Base-by-base conservation (phyloP, 1,139 yeast species). In the Petasospora fabianii region DNA sequence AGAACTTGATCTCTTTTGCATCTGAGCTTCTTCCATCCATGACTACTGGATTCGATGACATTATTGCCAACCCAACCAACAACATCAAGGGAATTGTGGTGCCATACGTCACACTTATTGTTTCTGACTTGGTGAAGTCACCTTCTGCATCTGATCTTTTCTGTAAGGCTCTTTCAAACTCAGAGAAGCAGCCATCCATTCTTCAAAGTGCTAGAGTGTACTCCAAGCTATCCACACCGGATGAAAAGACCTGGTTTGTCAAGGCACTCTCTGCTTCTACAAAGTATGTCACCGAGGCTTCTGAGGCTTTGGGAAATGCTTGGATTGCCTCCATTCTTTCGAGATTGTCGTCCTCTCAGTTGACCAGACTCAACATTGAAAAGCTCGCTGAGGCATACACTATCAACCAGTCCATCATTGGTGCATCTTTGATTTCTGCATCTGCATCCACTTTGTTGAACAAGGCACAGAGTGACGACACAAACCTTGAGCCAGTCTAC, bases 161-260 rank as follows among this genome's bases (percentile, higher is more conserved):
- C 38, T 24, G 38, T 1, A 56, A 53, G 15, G 59, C 70, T 2
- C 52, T 67, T 22, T 42, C 41, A 3, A 66, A 62, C 30, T 57
- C 56, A 10, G 77, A 70, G 12, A 71, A 67, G 42, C n/a, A n/a
- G n/a, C 68, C 59, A n/a, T 62, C 75, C 1, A 60, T 79, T 29
- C 53, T 78, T 37, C 53, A 69, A 6, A 73, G 66, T 42, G 48
- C 66, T 4, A 74, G 73, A 45, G 68, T 78, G 6, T 69, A 69
- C 47, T 61, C 73, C 20, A 81, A 81, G 50, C 62, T 80, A 29
- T 34, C 59, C 0, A 55, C 69, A 3, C 59, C 56, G 1, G 62
- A 58, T 6, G 84, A 79, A 43, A 69, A 67, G 36, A 39, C 48
- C n/a, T 79, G 84, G 85, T 73, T 69, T 43, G 59, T 70, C 6